These are phyloP conservation scores for Colletotrichum sp. DNA, from an alignment of 2,329 filamentous ascomycete genomes.

Conservation along the genomic window DNA sequence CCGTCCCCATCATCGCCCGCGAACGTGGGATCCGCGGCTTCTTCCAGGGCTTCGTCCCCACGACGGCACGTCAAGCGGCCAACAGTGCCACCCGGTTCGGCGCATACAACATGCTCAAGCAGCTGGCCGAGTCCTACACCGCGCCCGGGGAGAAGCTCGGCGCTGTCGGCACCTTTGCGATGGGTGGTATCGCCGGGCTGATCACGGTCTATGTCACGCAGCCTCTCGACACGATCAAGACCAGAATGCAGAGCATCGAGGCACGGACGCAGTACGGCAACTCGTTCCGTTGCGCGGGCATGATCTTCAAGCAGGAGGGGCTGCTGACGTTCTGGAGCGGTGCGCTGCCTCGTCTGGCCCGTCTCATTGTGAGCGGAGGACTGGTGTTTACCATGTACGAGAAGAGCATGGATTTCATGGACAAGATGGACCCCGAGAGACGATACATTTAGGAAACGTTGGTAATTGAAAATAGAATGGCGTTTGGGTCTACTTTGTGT, in stretches of 20 bases:
- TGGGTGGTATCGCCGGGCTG: constrained; percentile 86
- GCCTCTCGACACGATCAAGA: constrained; percentile 93
- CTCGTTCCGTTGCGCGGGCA: constrained; percentile 79
- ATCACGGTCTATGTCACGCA: constrained; percentile 86
- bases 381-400: constrained; percentile 99
- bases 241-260: constrained; percentile 95
- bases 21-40: constrained; percentile 91
- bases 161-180: constrained; percentile 83
- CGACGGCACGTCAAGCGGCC: constrained; percentile 91
- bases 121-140: constrained; percentile 89
- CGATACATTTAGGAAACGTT: constrained; percentile 71
- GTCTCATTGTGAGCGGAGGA: constrained; percentile 88
- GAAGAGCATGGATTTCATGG: constrained; percentile 91
- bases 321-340: constrained; percentile 93
- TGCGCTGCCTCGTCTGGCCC: constrained; percentile 81
- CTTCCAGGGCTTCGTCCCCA: constrained; percentile 96
- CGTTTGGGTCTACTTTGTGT: constrained; percentile 1
- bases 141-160: constrained; percentile 95
- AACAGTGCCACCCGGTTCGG: constrained; percentile 93
- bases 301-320: constrained; percentile 90
- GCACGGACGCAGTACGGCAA: constrained; percentile 83
- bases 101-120: constrained; percentile 88
- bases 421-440: constrained; percentile 79
- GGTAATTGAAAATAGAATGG: not conserved
- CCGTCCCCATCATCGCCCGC: constrained; percentile 82